phyloP scores from a whole-genome alignment of 139 green algal genomes.

The Diplosphaera chodatii region DNA sequence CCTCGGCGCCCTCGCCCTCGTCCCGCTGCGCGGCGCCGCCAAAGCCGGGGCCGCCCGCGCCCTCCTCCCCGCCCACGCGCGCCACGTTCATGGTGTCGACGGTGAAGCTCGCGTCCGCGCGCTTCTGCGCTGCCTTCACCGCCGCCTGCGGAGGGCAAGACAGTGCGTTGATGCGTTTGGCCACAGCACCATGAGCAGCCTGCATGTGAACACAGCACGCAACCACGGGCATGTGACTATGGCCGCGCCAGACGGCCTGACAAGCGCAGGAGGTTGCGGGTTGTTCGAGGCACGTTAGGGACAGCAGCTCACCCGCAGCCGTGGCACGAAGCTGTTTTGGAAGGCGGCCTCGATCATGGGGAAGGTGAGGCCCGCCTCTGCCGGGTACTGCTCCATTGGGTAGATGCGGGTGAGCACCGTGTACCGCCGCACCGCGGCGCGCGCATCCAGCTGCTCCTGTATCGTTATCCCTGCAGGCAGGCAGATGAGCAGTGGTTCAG shows the following conservation, averaged over 20 bases:
- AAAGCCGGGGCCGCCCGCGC: constrained; percentile 16
- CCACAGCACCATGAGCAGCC: too few relatives aligned
- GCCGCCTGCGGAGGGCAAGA: constrained; percentile 5
- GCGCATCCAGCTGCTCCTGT: constrained; percentile 46
- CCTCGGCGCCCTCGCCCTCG: constrained; percentile 11
- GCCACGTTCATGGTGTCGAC: constrained; percentile 15
- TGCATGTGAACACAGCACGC: too few relatives aligned
- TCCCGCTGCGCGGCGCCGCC: constrained; percentile 1
- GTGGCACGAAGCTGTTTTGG: constrained; percentile 48
- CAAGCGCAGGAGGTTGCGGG: too few relatives aligned
- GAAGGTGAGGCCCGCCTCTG: constrained; percentile 61
- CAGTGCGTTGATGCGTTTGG: too few relatives aligned
- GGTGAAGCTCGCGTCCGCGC: background rate
- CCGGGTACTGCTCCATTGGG: constrained; percentile 38
- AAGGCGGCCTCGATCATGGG: constrained; percentile 36
- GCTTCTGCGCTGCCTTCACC: background rate
- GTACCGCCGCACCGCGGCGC: constrained; percentile 5
- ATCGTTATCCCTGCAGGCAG: constrained; percentile 40
- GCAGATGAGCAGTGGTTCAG: background rate
- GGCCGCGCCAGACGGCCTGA: too few relatives aligned
- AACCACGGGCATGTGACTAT: too few relatives aligned
- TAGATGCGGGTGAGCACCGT: constrained; percentile 24
- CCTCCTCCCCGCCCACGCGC: constrained; percentile 26
- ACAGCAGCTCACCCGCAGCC: constrained; percentile 27
- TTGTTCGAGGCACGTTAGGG: too few relatives aligned